Evolutionary conservation across 2,329 filamentous ascomycete genomes (phyloP).

Genomic region (Neoscytalidium dimidiatum): DNA sequence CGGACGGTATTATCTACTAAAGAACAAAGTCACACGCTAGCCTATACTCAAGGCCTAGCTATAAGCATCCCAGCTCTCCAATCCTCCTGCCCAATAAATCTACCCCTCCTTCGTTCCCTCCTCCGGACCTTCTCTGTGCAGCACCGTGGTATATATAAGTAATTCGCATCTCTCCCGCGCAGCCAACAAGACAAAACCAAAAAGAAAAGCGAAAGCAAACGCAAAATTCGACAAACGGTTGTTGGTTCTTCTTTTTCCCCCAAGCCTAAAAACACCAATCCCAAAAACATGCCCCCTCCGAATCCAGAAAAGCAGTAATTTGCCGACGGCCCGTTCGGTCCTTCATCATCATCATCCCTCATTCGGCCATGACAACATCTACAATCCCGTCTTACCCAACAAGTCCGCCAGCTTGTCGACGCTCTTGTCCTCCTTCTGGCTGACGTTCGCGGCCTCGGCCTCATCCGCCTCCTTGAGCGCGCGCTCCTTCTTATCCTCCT

Average conservation of each 20-base stretch:
- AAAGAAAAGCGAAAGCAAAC: background rate
- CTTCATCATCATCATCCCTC: background rate
- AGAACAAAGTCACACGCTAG: too few relatives aligned
- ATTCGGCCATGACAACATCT: background rate
- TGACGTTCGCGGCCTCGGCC: conserved; percentile 73
- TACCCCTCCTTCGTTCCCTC: too few relatives aligned
- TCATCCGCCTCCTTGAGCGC: conserved; percentile 70
- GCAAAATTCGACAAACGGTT: background rate
- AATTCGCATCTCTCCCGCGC: too few relatives aligned
- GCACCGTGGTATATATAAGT: too few relatives aligned
- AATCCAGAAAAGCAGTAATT: background rate
- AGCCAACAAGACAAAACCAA: too few relatives aligned
- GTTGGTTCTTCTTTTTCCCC: background rate
- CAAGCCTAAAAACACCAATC: conserved; percentile 3
- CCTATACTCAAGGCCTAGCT: too few relatives aligned
- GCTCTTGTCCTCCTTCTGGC: conserved; percentile 70
- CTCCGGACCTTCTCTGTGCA: too few relatives aligned
- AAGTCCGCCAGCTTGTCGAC: conserved; percentile 79
- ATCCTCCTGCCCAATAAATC: too few relatives aligned
- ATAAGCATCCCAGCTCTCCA: too few relatives aligned
- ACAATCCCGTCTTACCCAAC: conserved; percentile 65
- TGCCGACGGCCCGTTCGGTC: background rate
- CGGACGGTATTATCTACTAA: too few relatives aligned
- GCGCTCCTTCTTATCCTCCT: conserved; percentile 49
- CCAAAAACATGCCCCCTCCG: background rate